Evolutionary conservation across 805 yeast genomes (phyloP), one percentile per base, ranked within the genome.

Genomic region (Lipomyces chichibuensis): DNA sequence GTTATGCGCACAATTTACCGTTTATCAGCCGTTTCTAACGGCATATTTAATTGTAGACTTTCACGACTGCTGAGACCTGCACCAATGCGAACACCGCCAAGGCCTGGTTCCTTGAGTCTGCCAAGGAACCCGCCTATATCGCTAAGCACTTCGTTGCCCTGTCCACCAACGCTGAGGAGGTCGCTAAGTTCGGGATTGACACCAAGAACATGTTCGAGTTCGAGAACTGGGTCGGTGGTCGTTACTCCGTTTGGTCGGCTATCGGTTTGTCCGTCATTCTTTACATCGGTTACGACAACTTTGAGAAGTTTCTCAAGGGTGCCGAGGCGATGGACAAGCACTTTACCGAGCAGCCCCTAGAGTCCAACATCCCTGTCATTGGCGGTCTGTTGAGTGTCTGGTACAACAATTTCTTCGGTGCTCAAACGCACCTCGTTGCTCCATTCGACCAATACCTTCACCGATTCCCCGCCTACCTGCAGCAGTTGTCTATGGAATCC

Each of bases 211-310:
- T 95, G 99, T 95, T 95, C 81, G 98, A 96, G 71, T 95, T 95
- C 77, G 97, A 93, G 80, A 89, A 83, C 82, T 95, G 99, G 99
- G 99, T 95, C 72, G 99, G 99, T 77, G 99, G 99, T 78, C 90
- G 99, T 82, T 95, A 95, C 88, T 95, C 99, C n/a, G 99, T 95
- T 70, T 95, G 99, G 99, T 91, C 97, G 55, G 96, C 99, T 71
- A 95, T 95, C 80, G 99, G 99, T 70, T 87, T 95, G 75, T 91
- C 97, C 35, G 94, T 95, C 71, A 96, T 97, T 75, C 82, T 95
- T 74, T 95, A 90, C 87, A 89, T 95, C 79, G 99, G 99, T 73
- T 95, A 79, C 80, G 98, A 95, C 72, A 91, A 92, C 86, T 95
- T 95, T 76, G 94, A 91, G 71, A 85, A 85, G 69, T 92, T 95